phyloP scores from a whole-genome alignment of 192 early-diverging fungal species.

The Coemansia sp. region DNA sequence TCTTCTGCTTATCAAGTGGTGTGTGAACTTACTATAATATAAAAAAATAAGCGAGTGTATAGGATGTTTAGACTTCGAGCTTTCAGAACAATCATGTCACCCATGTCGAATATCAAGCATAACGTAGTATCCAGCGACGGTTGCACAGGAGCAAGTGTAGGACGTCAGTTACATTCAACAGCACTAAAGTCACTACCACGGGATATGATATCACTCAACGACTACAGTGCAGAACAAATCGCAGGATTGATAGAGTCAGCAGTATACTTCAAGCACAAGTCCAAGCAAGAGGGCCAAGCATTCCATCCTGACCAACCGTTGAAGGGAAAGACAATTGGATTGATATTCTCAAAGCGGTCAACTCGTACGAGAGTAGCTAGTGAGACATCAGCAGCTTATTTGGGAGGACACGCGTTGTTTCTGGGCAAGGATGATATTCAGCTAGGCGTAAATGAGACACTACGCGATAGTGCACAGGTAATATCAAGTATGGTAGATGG shows the following conservation, averaged over 20 bases:
- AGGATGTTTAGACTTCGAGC: constrained; percentile 33
- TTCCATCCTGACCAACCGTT: constrained; percentile 59
- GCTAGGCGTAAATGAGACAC: constrained; percentile 90
- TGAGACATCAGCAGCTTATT: constrained; percentile 86
- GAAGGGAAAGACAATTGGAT: constrained; percentile 81
- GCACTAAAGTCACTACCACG: constrained; percentile 36
- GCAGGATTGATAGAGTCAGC: constrained; percentile 74
- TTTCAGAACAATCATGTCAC: constrained; percentile 14
- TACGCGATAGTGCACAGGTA: constrained; percentile 86
- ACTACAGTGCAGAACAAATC: constrained; percentile 78
- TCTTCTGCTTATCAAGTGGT: constrained; percentile 1
- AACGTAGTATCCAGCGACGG: constrained; percentile 12
- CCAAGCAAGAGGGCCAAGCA: constrained; percentile 58
- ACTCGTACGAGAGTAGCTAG: constrained; percentile 96
- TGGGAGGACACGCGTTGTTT: constrained; percentile 96
- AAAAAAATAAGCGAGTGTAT: too few species aligned
- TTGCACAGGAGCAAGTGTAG: background rate
- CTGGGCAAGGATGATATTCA: constrained; percentile 95
- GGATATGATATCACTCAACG: constrained; percentile 63
- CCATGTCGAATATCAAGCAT: constrained; percentile 24
- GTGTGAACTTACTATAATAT: too few species aligned
- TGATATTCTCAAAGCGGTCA: constrained; percentile 94
- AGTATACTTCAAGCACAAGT: constrained; percentile 74
- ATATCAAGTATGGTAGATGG: constrained; percentile 96
- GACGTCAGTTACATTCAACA: constrained; percentile 10